Conservation (phyloP, 257 asterid genomes). For the Lithospermum erythrorhizon region DNA sequence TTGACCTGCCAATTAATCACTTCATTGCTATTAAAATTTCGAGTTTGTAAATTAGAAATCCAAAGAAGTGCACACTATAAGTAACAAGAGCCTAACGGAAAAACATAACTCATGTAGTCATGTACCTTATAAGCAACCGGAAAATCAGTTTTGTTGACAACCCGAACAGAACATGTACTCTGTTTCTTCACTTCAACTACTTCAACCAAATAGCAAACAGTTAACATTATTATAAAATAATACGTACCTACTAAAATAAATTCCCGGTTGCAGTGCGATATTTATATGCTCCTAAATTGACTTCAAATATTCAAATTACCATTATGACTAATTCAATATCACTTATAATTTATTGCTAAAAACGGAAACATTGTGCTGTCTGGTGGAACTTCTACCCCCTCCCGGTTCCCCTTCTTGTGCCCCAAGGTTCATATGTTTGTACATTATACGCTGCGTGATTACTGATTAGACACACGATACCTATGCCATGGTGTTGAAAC, state of each 20-base stretch:
- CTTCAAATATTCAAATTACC: too few relatives aligned
- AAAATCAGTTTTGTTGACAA: conserved; percentile 20
- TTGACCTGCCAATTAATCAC: conserved; percentile 28
- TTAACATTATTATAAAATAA: neutral
- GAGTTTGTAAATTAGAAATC: neutral
- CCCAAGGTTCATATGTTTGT: too few relatives aligned
- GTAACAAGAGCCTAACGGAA: neutral
- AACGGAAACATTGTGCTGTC: too few relatives aligned
- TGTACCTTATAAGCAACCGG: conserved; percentile 40
- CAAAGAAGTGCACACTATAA: neutral
- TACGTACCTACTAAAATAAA: neutral
- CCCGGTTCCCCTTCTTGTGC: too few relatives aligned
- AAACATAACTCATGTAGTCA: neutral
- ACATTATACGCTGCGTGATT: too few relatives aligned
- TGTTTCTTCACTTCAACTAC: conserved; percentile 34
- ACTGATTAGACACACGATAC: too few relatives aligned
- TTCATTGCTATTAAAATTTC: neutral
- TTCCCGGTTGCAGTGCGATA: neutral
- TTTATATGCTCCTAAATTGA: too few relatives aligned
- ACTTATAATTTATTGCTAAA: too few relatives aligned
- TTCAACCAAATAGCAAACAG: neutral
- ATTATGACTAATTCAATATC: too few relatives aligned
- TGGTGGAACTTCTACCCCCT: too few relatives aligned
- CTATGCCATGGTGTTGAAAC: too few relatives aligned
- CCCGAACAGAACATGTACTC: conserved; percentile 25